These are phyloP conservation scores for Streptanthus diversifolius DNA, from an alignment of 345 rosid genomes.

Conservation along the genomic window DNA sequence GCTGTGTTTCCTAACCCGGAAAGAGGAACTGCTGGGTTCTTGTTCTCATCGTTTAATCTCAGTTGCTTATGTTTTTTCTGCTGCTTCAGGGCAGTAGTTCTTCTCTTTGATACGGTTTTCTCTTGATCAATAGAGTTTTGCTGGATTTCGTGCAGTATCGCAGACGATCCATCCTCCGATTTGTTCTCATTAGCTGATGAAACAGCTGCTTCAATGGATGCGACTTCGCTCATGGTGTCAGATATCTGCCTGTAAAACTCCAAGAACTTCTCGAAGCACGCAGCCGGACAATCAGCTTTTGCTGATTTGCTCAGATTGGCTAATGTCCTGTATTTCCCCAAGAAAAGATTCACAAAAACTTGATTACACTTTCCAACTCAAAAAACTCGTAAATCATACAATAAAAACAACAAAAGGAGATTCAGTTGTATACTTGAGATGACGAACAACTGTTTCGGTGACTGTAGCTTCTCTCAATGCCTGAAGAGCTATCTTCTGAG, in stretches of 20 bases:
- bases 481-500: slow-evolving; percentile 86
- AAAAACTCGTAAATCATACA: neutral
- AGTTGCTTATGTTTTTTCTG: slow-evolving; percentile 29
- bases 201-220: slow-evolving; percentile 64
- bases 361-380: neutral
- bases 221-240: slow-evolving; percentile 58
- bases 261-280: slow-evolving; percentile 71
- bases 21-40: slow-evolving; percentile 41
- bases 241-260: slow-evolving; percentile 76
- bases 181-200: slow-evolving; percentile 39
- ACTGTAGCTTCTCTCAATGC: slow-evolving; percentile 90
- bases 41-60: slow-evolving; percentile 78
- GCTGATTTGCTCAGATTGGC: slow-evolving; percentile 69
- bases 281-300: slow-evolving; percentile 70
- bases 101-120: slow-evolving; percentile 45
- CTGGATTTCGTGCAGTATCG: slow-evolving; percentile 46
- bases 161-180: slow-evolving; percentile 36
- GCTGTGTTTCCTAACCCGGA: slow-evolving; percentile 51
- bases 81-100: slow-evolving; percentile 41
- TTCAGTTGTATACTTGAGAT: slow-evolving; percentile 59
- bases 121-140: slow-evolving; percentile 53
- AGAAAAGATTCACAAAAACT: slow-evolving; percentile 7
- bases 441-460: slow-evolving; percentile 69
- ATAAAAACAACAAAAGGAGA: neutral
- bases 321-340: slow-evolving; percentile 47